These are phyloP conservation scores for Mycothermus thermophilus DNA, from an alignment of 495 filamentous ascomycete species.

Conservation along the genomic window DNA sequence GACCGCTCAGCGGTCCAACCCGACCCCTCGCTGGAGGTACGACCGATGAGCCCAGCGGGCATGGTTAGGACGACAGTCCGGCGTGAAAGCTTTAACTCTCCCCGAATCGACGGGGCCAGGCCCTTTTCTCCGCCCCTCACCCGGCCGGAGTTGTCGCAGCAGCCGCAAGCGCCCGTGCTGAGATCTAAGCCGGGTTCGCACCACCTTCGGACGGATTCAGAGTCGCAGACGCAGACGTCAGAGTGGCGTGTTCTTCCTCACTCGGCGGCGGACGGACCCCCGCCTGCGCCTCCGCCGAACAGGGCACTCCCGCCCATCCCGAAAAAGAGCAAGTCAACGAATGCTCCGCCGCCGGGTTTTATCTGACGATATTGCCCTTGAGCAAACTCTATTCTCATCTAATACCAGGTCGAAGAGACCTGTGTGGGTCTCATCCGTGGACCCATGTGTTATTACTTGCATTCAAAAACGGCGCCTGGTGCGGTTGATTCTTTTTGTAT, in stretches of 20 bases:
- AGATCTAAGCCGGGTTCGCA: conserved; percentile 15
- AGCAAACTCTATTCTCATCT: too few species aligned
- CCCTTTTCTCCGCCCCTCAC: conserved; percentile 1
- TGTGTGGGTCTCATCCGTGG: too few species aligned
- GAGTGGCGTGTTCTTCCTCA: too few species aligned
- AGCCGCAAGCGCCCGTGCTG: conserved; percentile 15
- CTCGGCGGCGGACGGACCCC: too few species aligned
- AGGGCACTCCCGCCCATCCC: conserved; percentile 51
- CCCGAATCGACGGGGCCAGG: conserved; percentile 7
- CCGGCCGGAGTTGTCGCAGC: conserved; percentile 6
- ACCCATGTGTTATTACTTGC: not conserved
- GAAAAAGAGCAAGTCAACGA: conserved; percentile 2
- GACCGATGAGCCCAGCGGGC: too few species aligned
- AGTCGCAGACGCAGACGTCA: conserved; percentile 15
- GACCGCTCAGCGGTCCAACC: too few species aligned
- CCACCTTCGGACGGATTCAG: conserved; percentile 17
- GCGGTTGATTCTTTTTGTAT: not conserved
- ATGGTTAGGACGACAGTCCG: conserved; percentile 3
- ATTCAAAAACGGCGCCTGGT: not conserved
- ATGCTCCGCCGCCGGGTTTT: conserved; percentile 7
- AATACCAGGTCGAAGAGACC: too few species aligned
- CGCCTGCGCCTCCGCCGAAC: conserved; percentile 46
- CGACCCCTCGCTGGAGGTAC: too few species aligned
- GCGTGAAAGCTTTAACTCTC: conserved; percentile 14
- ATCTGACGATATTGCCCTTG: too few species aligned